Conservation (phyloP, 805 yeast species). For the Kodamaea laetipori region DNA sequence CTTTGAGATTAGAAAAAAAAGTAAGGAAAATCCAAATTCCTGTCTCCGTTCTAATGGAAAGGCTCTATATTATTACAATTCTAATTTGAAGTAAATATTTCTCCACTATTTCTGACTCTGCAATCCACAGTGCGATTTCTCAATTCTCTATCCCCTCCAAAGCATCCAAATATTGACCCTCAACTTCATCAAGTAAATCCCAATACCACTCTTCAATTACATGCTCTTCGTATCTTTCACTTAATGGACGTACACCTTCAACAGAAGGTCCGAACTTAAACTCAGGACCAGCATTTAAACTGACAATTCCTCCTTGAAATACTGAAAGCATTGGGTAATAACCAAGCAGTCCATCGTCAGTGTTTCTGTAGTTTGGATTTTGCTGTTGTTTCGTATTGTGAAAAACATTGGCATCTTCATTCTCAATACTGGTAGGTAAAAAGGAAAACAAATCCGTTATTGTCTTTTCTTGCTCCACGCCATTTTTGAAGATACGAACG, state of each 20-base stretch:
- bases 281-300: conserved; percentile 67
- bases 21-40: too few species aligned
- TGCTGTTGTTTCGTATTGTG: conserved; percentile 35
- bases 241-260: conserved; percentile 49
- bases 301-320: conserved; percentile 75
- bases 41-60: too few species aligned
- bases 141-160: conserved; percentile 17
- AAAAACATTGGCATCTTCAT: conserved; percentile 32
- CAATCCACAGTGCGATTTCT: too few species aligned
- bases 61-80: too few species aligned
- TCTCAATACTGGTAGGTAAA: conserved; percentile 73
- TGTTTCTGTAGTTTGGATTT: conserved; percentile 39
- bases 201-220: conserved; percentile 79
- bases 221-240: conserved; percentile 63
- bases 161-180: conserved; percentile 55
- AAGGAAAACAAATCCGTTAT: conserved; percentile 72
- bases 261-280: conserved; percentile 40
- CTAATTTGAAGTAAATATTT: too few species aligned
- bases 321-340: conserved; percentile 90
- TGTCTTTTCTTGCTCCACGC: conserved; percentile 62
- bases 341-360: conserved; percentile 85
- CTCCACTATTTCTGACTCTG: too few species aligned
- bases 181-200: conserved; percentile 86
- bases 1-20: too few species aligned
- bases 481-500: conserved; percentile 76